Percentiles rank a stretch among this genome's conserved stretches.
Evolutionary conservation across 441 rosid genomes (phyloP).

Genomic region (Codiaeum variegatum): DNA sequence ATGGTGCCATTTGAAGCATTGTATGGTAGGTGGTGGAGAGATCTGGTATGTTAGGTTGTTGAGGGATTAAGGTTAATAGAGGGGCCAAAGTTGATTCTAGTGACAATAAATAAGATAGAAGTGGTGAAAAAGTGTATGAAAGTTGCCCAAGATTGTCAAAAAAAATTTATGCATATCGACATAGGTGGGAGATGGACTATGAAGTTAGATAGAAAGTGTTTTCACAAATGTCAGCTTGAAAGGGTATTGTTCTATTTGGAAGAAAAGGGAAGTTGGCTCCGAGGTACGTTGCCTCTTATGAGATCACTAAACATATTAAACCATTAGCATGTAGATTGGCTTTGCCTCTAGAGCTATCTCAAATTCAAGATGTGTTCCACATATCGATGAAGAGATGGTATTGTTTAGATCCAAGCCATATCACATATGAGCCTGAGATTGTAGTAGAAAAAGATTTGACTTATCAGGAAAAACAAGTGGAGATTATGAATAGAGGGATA

Average conservation of each 20-base stretch:
- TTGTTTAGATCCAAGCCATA: too few species aligned
- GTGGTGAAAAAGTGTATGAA: too few species aligned
- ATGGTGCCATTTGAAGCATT: too few species aligned
- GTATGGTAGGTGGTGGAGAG: too few species aligned
- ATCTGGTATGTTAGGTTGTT: too few species aligned
- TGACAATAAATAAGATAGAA: too few species aligned
- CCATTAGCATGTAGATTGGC: not conserved
- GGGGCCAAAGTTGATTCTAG: too few species aligned
- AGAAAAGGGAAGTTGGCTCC: not conserved
- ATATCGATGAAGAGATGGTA: not conserved
- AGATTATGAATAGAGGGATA: too few species aligned
- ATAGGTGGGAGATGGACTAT: not conserved
- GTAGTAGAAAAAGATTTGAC: too few species aligned
- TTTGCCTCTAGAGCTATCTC: not conserved
- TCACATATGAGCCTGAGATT: too few species aligned
- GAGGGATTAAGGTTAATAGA: too few species aligned
- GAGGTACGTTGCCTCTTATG: not conserved
- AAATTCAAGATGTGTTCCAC: not conserved
- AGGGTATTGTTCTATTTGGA: not conserved
- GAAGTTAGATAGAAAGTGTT: not conserved
- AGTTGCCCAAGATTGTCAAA: not conserved
- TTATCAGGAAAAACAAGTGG: too few species aligned
- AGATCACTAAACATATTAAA: not conserved
- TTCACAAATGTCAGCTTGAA: not conserved
- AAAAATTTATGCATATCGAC: not conserved